Base-by-base conservation (phyloP, 2,329 filamentous ascomycete species). In the Akanthomyces uredinophilus region DNA sequence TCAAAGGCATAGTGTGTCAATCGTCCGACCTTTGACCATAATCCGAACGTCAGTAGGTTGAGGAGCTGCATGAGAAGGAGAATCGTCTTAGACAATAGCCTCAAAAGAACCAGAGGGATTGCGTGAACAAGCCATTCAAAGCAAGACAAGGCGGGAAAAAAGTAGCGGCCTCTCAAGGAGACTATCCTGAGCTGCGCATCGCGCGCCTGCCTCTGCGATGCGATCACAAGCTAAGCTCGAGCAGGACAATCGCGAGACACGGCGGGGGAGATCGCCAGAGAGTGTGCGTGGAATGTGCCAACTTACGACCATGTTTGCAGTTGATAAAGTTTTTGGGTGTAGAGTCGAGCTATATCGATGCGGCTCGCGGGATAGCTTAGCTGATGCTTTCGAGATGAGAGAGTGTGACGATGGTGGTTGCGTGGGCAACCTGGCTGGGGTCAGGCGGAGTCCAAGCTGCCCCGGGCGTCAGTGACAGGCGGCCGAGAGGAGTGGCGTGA, bases 1-100 rank as follows among this genome's bases (percentile, higher is more conserved):
- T 98, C 94, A 76, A 98, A 94, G 72, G 92, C 91, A 81, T 96
- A 96, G 81, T 98, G 94, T 75, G 91, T 90, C 72, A 98, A 79
- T 77, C 90, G 88, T 81, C 93, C 94, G 78, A 98, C 83, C 94
- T 97, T 88, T 79, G 80, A 82, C 82, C 80, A 85, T 69, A 87
- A 79, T 75, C 83, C 86, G 78, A 89, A 83, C 75, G 84, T 87
- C 81, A 87, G 85, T 77, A 87, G 81, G 78, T 86, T 82, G 79
- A 87, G 83, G 75, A 87, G 77, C 83, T 86, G 76, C 73, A 46
- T 61, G 52, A 54, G 63, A 70, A 64, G 59, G 20, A 55, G 41
- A 3, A 46, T 68, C 71, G 69, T 69, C 70, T 76, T 75, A 75
- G 74, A 75, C 66, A 64, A 62, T 27, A 20, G 29, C 50, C 41